Percentiles rank a stretch among this genome's conserved stretches.
These are phyloP conservation scores for Ophiognomonia clavigignenti-juglandacearum DNA, from an alignment of 2,329 filamentous ascomycete species.

Conservation along the genomic window DNA sequence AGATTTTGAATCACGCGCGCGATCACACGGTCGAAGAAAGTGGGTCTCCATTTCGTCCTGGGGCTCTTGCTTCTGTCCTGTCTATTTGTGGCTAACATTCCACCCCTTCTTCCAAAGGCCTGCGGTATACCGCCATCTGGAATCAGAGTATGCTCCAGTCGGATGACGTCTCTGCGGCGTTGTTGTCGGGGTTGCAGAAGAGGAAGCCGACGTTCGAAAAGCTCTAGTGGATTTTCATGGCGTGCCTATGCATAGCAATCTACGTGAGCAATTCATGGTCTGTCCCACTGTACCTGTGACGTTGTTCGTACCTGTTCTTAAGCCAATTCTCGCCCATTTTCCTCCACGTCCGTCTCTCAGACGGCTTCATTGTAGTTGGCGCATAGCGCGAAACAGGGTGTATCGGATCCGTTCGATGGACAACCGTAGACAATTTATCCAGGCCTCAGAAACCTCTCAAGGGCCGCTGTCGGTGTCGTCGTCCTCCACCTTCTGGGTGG, in stretches of 20 bases:
- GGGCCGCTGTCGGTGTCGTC: conserved; percentile 44
- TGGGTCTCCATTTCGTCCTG: conserved; percentile 36
- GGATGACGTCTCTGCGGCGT: conserved; percentile 66
- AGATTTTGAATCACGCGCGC: conserved; percentile 74
- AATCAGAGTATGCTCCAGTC: conserved; percentile 81
- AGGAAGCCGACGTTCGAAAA: conserved; percentile 80
- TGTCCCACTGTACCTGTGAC: background rate
- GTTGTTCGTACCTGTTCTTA: background rate
- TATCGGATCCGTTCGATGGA: too few relatives aligned
- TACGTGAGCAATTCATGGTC: background rate
- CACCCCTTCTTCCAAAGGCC: conserved; percentile 42
- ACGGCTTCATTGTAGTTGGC: background rate
- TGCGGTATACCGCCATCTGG: conserved; percentile 84
- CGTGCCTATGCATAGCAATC: background rate
- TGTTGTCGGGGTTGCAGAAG: conserved; percentile 74
- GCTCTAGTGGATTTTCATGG: too few relatives aligned
- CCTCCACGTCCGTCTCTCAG: background rate
- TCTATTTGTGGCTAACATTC: conserved; percentile 3
- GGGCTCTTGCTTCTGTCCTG: background rate
- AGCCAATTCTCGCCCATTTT: background rate
- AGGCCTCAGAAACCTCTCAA: conserved; percentile 21
- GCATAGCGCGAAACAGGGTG: background rate
- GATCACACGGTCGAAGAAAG: conserved; percentile 75
- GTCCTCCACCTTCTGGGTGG: conserved; percentile 37
- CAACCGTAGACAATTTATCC: background rate